Evolutionary conservation across 305 asterid genomes (phyloP), one percentile per base, ranked within the genome.

Genomic region (Solanum hybrid): DNA sequence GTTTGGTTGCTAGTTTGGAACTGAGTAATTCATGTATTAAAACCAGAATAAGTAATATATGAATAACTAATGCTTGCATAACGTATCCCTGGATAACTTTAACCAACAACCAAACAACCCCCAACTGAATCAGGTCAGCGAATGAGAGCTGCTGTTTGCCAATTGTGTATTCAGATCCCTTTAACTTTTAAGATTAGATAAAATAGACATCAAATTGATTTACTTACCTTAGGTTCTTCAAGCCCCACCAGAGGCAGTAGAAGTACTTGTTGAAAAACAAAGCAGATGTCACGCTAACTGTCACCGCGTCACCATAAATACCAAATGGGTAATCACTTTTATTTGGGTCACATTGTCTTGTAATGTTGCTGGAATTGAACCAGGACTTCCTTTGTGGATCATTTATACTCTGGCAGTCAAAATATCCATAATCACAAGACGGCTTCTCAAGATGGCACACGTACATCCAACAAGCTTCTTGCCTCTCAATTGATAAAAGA

Each of bases 181-280:
- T 56, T n/a, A 66, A n/a, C 75, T n/a, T 66, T 66, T 66, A n/a
- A 66, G 75, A 66, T 66, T n/a, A 66, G 31, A 66, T 66, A n/a
- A 64, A 64, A 64, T 22, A 22, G 72, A n/a, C 75, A 9, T 66
- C 75, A 66, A 78, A 22, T 35, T 34, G 40, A 10, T 87, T 75
- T 29, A 71, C 34, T 13, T 91, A 95, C 98, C 98, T 97, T 26
- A 96, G 96, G 90, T 96, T 97, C 94, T 93, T 96, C 92, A 96
- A 90, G 24, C 98, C 98, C 98, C 98, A 96, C 99, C 99, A 96
- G 7, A 97, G 95, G 69, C 91, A 85, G 46, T 89, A 89, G 86
- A 85, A 89, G 78, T 89, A 89, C 86, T 85, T 89, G 35, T 56
- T 89, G 66, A 89, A 89, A 86, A 89, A 89, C 22, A 20, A 46